A percentile compares a stretch with the other conserved stretches of the same genome.
Conservation (phyloP, 2,329 filamentous ascomycete species). For the Epichloe aotearoae region DNA sequence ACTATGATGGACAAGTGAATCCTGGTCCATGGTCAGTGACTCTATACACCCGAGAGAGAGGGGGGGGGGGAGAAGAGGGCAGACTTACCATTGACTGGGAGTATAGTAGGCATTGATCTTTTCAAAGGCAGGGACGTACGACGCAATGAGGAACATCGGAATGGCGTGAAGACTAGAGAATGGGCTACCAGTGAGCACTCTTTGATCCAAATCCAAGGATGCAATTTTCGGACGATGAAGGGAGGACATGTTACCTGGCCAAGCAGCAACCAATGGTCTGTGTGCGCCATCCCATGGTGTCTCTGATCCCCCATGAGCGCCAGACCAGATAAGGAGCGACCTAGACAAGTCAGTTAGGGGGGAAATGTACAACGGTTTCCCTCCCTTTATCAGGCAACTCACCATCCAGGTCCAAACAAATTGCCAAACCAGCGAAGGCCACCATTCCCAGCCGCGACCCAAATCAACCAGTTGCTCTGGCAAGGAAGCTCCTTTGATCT, state of each 20-base stretch:
- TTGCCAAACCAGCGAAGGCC: conserved; percentile 42
- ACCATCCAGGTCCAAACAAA: conserved; percentile 35
- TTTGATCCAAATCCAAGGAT: background rate
- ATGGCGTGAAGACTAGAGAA: conserved; percentile 41
- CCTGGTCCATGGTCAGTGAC: conserved; percentile 7
- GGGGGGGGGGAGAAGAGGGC: conserved; percentile 31
- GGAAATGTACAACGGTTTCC: accelerated
- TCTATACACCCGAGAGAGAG: conserved; percentile 1
- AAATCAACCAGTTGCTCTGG: conserved; percentile 30
- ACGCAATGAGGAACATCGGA: conserved; percentile 50
- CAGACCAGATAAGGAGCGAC: conserved; percentile 46
- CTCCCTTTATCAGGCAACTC: background rate
- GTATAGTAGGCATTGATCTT: conserved; percentile 38
- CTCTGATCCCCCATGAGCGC: conserved; percentile 44
- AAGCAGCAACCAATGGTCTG: conserved; percentile 43
- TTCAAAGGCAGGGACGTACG: conserved; percentile 34
- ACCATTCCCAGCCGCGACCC: conserved; percentile 44
- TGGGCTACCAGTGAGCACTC: background rate
- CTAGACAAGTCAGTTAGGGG: conserved; percentile 10
- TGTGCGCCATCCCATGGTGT: conserved; percentile 50
- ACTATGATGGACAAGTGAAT: conserved; percentile 42
- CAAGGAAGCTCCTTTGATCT: conserved; percentile 16
- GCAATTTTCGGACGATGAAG: background rate
- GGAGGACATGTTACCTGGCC: conserved; percentile 23
- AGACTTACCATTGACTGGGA: conserved; percentile 47